These are phyloP conservation scores for Trichophyton simii DNA, from an alignment of 2,329 filamentous ascomycete genomes.

Conservation along the genomic window DNA sequence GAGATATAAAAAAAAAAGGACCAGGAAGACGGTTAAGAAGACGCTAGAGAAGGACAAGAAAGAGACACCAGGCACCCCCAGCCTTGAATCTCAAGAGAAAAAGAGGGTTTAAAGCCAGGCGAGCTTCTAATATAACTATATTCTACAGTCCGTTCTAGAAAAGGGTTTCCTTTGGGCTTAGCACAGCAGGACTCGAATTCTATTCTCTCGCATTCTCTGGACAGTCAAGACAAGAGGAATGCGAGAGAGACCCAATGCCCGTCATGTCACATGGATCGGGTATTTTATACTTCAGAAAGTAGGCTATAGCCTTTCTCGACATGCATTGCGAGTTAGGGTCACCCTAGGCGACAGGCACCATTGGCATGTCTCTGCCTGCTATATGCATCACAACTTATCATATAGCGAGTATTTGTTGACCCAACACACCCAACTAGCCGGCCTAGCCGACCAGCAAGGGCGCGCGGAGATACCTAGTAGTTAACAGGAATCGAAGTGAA, in stretches of 20 bases:
- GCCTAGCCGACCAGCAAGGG: neutral
- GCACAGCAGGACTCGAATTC: no score
- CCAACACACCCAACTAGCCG: neutral
- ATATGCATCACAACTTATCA: neutral
- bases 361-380: neutral
- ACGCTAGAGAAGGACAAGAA: neutral
- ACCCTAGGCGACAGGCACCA: neutral
- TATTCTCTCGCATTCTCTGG: no score
- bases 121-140: neutral
- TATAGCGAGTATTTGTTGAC: neutral
- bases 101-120: neutral
- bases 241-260: neutral
- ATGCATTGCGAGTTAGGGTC: neutral
- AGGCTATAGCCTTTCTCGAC: neutral
- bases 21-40: neutral
- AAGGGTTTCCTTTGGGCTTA: neutral
- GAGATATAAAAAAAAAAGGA: neutral
- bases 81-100: neutral
- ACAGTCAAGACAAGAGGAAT: no score
- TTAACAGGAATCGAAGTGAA: neutral
- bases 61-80: neutral
- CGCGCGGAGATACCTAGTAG: neutral
- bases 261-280: conserved; percentile 1
- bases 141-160: neutral
- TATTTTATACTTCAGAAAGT: neutral